Evolutionary conservation across 1,284 basidiomycete genomes (phyloP), one percentile per base, ranked within the genome.

Genomic region (Cryptococcus hybrid): DNA sequence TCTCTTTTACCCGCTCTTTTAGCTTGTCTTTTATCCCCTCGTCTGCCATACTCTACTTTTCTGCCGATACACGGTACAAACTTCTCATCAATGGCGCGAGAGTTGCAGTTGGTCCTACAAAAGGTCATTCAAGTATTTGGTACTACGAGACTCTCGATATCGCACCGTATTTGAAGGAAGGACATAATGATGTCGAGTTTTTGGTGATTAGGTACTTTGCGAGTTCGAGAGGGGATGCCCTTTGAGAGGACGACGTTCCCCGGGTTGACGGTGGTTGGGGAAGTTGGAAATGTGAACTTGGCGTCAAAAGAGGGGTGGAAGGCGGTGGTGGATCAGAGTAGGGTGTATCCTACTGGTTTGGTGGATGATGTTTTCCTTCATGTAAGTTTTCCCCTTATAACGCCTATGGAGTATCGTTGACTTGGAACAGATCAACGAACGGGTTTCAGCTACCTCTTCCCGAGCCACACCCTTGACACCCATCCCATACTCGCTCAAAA

Each of bases 51-150:
- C 47, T 67, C 37, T 62, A 64, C 51, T 57, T 62, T 48, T 65
- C 64, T 6, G 68, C 68, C 6, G 68, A 70, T 48, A 70, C 68
- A 4, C 56, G 68, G 11, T 70, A 70, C 60, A 70, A 70, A 54
- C 60, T 70, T 30, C 35, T 64, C 38, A 56, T 70, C 37, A 70
- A 70, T 38, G 66, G 64, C 2, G 12, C 30, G 0, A 53, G 66
- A 49, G 64, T 65, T 5, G 46, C 59, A 11, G 60, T 70, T n/a
- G 68, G 68, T 5, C 68, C 68, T 0, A 54, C 63, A 1, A 52
- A 62, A 30, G 51, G 57, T 30, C 58, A 55, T 36, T 56, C 61
- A 1, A 38, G 50, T 15, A 56, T 62, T 43, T 70, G 68, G 68
- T 60, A 59, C 13, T 68, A 66, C 36, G 68, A 70, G 48, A 61